phyloP scores from a whole-genome alignment of 2,329 filamentous ascomycete genomes.

The Xylaria sp. region DNA sequence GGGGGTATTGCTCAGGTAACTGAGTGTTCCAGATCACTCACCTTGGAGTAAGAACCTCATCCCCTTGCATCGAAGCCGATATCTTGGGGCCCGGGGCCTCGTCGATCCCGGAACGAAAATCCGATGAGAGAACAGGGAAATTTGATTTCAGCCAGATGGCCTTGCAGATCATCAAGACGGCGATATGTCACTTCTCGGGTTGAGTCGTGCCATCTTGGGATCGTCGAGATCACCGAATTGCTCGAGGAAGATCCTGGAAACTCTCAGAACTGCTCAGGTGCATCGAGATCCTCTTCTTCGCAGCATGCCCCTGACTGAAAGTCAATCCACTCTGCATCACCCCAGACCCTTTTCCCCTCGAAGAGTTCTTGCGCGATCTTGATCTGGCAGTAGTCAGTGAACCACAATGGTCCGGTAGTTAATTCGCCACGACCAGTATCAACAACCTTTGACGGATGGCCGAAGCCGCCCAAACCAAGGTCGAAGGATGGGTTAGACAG shows the following conservation, averaged over 20 bases:
- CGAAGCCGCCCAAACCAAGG: constrained; percentile 39
- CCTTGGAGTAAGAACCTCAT: constrained; percentile 37
- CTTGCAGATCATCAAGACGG: constrained; percentile 22
- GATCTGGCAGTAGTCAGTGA: constrained; percentile 22
- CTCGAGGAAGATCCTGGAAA: constrained; percentile 28
- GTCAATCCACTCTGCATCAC: constrained; percentile 27
- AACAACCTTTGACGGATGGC: constrained; percentile 28
- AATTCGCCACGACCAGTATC: constrained; percentile 20
- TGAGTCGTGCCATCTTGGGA: constrained; percentile 35
- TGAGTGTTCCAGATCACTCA: constrained; percentile 1
- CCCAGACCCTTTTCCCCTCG: constrained; percentile 15
- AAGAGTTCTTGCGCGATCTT: constrained; percentile 28
- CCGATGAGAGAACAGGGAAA: neutral
- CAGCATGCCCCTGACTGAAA: neutral
- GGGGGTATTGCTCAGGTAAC: neutral
- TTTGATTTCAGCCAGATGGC: constrained; percentile 18
- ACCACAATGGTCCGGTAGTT: neutral
- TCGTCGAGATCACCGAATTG: constrained; percentile 36
- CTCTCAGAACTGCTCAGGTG: too few species aligned
- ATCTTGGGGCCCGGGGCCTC: constrained; percentile 39
- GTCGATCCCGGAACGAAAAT: constrained; percentile 40
- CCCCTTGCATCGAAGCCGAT: constrained; percentile 27
- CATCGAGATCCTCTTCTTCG: neutral
- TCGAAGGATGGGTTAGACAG: constrained; percentile 32
- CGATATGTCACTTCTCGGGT: neutral